Conservation (phyloP, 805 yeast species). For the Monosporozyma solicola region DNA sequence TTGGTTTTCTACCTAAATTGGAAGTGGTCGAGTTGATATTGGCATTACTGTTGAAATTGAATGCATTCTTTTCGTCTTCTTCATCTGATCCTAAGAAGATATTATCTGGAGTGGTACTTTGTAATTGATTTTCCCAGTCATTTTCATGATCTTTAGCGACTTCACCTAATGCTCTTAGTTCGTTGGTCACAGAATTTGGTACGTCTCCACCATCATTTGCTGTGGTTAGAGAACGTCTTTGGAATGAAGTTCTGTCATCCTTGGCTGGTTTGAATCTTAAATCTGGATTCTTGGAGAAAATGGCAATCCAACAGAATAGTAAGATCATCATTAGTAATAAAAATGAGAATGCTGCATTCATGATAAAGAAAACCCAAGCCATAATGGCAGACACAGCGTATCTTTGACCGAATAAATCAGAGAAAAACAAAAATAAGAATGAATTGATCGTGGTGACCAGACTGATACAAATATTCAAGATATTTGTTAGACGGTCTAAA, state of each 20-base stretch:
- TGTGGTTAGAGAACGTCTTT: conserved; percentile 32
- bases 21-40: conserved; percentile 29
- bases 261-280: conserved; percentile 82
- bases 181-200: conserved; percentile 34
- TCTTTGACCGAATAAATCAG: conserved; percentile 75
- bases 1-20: conserved; percentile 11
- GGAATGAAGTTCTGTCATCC: conserved; percentile 92
- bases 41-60: conserved; percentile 2
- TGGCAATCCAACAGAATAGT: conserved; percentile 49
- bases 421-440: conserved; percentile 75
- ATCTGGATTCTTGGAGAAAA: conserved; percentile 80
- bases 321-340: conserved; percentile 64
- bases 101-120: conserved; percentile 6
- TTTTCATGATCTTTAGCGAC: conserved; percentile 74
- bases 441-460: conserved; percentile 70
- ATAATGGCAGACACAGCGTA: conserved; percentile 73
- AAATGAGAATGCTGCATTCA: conserved; percentile 84
- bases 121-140: conserved; percentile 56
- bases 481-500: conserved; percentile 73
- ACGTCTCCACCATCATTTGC: conserved; percentile 11
- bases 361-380: conserved; percentile 84
- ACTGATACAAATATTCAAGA: conserved; percentile 61
- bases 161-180: conserved; percentile 63
- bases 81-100: conserved; percentile 19
- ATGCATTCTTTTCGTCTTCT: conserved; percentile 15